Evolutionary conservation across 306 rosid genomes (phyloP), one percentile per base, ranked within the genome.

Genomic region (Datisca glomerata): DNA sequence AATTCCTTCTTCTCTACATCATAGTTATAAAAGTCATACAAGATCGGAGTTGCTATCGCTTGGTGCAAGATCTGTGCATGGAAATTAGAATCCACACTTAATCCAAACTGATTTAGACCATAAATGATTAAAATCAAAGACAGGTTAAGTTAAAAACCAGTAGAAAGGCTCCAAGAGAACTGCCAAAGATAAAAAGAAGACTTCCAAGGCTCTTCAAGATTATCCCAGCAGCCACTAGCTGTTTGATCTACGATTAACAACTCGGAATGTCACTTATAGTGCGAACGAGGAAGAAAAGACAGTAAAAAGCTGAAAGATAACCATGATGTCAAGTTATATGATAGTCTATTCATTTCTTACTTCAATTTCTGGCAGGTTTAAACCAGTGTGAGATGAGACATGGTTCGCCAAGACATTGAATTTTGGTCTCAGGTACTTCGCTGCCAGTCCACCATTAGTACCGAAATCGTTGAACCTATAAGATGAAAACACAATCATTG

Each of bases 11-110:
- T 62, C 57, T 74, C 83, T 0, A 57, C 64, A 12, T 79, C 89
- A 4, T 70, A 74, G 71, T 79, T 74, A 55, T 79, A 79, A 63
- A 79, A 79, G 44, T 79, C 89, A 24, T 69, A 74, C 66, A 74
- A 71, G 36, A 74, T 59, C 2, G 89, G 82, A 20, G 66, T 59
- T 10, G 62, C 53, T 34, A 79, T 43, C 8, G 69, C 64, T 57
- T 74, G 83, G 43, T 79, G 76, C 61, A 79, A 58, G 68, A 79
- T 71, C 89, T 79, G 63, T 51, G 18, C 21, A 33, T 7, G 46
- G 47, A 28, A 41, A 24, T 1, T 41, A 6, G 2, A 24, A 16
- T 17, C 38, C 18, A 53, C 15, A 27, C 23, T 19, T 15, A 41
- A 27, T 14, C 33, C 15, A 2, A 16, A 12, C 12, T 13, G 14